A percentile compares a stretch with the other conserved stretches of the same genome.
phyloP scores from a whole-genome alignment of 257 asterid genomes.

The Lycium ferocissimum region DNA sequence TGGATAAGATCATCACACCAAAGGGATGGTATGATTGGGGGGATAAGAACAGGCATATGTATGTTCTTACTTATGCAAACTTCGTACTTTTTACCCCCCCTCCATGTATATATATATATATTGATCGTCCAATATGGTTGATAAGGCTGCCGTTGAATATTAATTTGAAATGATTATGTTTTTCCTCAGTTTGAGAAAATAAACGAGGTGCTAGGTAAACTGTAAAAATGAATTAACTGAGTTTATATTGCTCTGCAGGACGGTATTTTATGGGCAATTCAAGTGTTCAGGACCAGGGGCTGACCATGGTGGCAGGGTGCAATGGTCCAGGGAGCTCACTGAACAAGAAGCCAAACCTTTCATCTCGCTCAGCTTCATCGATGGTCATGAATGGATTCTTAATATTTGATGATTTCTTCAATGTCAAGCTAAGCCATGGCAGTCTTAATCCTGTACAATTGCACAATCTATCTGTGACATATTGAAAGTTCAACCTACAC shows the following conservation, averaged over 20 bases:
- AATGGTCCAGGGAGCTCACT: slow-evolving; percentile 92
- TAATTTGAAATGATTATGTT: too few species aligned
- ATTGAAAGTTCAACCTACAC: not conserved
- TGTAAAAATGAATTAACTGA: not conserved
- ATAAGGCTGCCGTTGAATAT: too few species aligned
- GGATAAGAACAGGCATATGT: slow-evolving; percentile 88
- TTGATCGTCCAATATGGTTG: too few species aligned
- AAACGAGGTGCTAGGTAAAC: not conserved
- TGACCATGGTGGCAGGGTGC: slow-evolving; percentile 68
- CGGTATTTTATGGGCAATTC: slow-evolving; percentile 88
- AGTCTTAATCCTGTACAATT: not conserved
- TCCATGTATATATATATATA: too few species aligned
- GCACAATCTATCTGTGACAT: not conserved
- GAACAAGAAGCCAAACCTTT: slow-evolving; percentile 79
- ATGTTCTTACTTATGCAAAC: slow-evolving; percentile 30
- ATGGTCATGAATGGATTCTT: slow-evolving; percentile 80
- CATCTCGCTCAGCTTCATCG: slow-evolving; percentile 78
- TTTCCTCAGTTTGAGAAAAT: not conserved
- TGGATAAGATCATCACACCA: slow-evolving; percentile 84
- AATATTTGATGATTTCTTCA: slow-evolving; percentile 39
- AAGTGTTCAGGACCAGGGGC: slow-evolving; percentile 97
- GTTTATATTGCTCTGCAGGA: slow-evolving; percentile 50
- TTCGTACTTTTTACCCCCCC: too few species aligned
- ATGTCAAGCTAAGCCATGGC: not conserved
- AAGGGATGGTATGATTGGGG: slow-evolving; percentile 97